Percentiles rank a stretch among this genome's conserved stretches.
Evolutionary conservation across 768 basidiomycete species (phyloP).

Genomic region (Leucocoprinus leucothites): DNA sequence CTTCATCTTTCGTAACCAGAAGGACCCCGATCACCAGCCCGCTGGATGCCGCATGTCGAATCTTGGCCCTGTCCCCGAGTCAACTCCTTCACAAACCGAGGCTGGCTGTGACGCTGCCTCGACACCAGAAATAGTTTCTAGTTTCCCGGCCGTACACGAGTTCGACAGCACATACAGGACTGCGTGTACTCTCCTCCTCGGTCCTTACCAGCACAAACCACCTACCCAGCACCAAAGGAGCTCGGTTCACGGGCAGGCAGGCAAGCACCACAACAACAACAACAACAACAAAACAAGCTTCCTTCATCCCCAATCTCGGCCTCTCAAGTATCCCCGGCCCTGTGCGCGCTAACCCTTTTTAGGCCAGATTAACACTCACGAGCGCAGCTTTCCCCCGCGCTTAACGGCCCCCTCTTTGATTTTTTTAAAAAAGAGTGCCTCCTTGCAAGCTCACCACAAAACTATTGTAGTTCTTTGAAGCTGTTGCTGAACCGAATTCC

Average conservation of each 20-base stretch:
- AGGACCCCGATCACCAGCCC: constrained; percentile 1
- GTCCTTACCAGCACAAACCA: too few species aligned
- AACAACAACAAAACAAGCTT: too few species aligned
- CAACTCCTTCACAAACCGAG: background rate
- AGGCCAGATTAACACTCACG: constrained; percentile 13
- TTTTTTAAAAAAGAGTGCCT: background rate
- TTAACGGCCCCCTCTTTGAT: constrained; percentile 6
- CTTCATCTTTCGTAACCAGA: background rate
- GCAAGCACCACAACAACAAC: too few species aligned
- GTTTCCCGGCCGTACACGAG: background rate
- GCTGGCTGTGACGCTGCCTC: background rate
- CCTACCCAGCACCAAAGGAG: background rate
- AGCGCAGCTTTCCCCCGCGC: constrained; percentile 10
- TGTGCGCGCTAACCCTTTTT: constrained; percentile 9
- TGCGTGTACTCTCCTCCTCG: too few species aligned
- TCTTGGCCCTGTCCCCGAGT: constrained; percentile 7
- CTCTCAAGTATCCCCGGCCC: constrained; percentile 10
- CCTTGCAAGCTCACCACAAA: too few species aligned
- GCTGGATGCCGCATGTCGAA: constrained; percentile 2
- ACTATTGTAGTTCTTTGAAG: too few species aligned
- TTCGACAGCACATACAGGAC: background rate
- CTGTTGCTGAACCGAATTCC: too few species aligned
- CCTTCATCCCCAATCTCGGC: background rate
- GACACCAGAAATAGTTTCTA: background rate
- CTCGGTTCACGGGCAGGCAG: background rate